Base-by-base conservation (phyloP, 306 rosid species). In the Corylus americana region DNA sequence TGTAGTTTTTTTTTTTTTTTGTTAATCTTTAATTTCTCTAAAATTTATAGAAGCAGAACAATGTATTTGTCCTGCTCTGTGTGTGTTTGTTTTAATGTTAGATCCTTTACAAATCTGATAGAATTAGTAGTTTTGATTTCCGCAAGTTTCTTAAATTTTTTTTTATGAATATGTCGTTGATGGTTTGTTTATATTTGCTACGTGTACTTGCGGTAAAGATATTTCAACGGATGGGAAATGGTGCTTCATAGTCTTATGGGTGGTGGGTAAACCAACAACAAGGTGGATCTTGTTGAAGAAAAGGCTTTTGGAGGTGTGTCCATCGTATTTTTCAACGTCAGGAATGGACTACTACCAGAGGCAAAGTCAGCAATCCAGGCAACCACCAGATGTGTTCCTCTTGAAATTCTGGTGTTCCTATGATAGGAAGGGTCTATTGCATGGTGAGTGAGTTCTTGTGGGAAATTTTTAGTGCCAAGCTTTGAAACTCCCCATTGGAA, bases 171-270 rank as follows among this genome's bases (percentile, higher is more conserved):
- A 42, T 58, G 12, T 69, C 70, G 57, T 7, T 64, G 54, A 54
- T 18, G 12, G 20, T 49, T 8, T 39, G 16, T 12, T 67, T 18
- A 31, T 1, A 37, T 4, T 67, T 80, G 45, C 44, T 57, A 57
- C 2, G 1, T 50, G 11, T 68, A 72, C 11, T 44, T 70, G 31
- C 35, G 59, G 50, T 49, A 78, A 57, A 89, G 93, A 89, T 81
- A 48, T 73, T 59, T 75, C 80, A 16, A 89, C 93, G 37, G 89
- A 89, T 76, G 93, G 91, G 64, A 89, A 83, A 57, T 89, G 93
- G 91, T 89, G 93, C 87, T 89, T 81, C 81, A 0, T 85, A 63
- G 87, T 89, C 47, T 84, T 87, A 8, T 87, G 91, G 91, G 93
- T 89, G 72, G 77, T 79, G 76, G 93, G 85, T 7, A 87, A 80